Base-by-base conservation (phyloP, 441 rosid genomes). In the Arabidopsis lyrata region DNA sequence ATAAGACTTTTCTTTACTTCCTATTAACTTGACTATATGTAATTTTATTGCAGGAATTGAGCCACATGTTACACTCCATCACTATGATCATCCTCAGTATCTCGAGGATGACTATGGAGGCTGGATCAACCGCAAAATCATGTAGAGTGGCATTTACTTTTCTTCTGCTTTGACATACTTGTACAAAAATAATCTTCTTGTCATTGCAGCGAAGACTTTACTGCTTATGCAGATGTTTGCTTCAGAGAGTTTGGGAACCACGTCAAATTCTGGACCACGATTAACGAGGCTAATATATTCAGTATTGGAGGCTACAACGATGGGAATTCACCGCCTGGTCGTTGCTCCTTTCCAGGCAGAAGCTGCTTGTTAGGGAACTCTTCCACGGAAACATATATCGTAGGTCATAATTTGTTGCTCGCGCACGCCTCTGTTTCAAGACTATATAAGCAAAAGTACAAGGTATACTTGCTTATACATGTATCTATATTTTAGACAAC, bases 101-200 rank as follows among this genome's bases (percentile, higher is more conserved):
- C 89, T 91, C 22, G 95, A 91, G 81, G 92, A 89, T 27, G 97
- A 85, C 61, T 89, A 87, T 39, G 88, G 82, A 69, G 93, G 91
- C 68, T 88, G 95, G 91, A 0, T 86, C 49, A 74, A 76, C 63
- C 70, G 41, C 20, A 84, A 63, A 54, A 83, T 91, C 35, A 79
- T 86, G 97, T 91, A 86, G 29, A 52, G 3, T 13, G 8, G 8
- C 11, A 10, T 34, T 20, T 24, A 14, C 48, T 44, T 44, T 14
- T 3, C 48, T 44, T 49, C 18, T 6, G 2, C 11, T 16, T 45
- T 45, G 9, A 45, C 50, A 45, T 7, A 15, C 0, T 45, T 7
- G 9, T 2, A 45, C 16, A 41, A 41, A 41, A 12, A 41, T 3
- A 4, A 13, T 14, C 45, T 42, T n/a, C n/a, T 16, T 47, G 3